These are phyloP conservation scores for Dothideomycetes sp. DNA, from an alignment of 2,329 filamentous ascomycete species.

Conservation along the genomic window DNA sequence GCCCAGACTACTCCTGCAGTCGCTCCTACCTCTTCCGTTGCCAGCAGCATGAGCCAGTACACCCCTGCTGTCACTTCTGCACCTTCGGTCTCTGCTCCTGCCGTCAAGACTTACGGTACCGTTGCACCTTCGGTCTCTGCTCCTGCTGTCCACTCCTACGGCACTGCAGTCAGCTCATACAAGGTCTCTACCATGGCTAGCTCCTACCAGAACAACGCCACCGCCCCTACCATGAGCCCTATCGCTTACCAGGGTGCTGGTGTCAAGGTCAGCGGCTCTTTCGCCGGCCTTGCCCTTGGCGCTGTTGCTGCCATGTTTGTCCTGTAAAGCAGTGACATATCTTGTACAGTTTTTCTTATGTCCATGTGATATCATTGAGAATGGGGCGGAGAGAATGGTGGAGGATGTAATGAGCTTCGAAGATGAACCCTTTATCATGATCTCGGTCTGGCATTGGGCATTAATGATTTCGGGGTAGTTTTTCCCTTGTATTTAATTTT, in stretches of 20 bases:
- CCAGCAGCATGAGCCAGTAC: constrained; percentile 14
- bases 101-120: not conserved
- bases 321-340: constrained; percentile 16
- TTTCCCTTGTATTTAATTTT: not conserved
- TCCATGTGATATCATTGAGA: not conserved
- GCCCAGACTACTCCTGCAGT: constrained; percentile 19
- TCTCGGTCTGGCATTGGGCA: constrained; percentile 11
- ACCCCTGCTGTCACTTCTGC: constrained; percentile 14
- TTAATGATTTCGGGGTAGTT: constrained; percentile 3
- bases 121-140: constrained; percentile 8
- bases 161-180: too few species aligned
- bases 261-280: constrained; percentile 15
- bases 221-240: constrained; percentile 15
- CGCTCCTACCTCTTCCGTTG: not conserved
- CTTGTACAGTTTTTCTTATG: not conserved
- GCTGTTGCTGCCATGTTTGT: constrained; percentile 19
- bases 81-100: constrained; percentile 6
- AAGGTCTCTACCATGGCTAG: constrained; percentile 7
- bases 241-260: constrained; percentile 19
- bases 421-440: not conserved
- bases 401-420: constrained; percentile 4
- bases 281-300: constrained; percentile 18
- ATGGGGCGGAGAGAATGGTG: constrained; percentile 1
- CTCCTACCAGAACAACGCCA: constrained; percentile 17
- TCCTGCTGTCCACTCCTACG: not conserved